Evolutionary conservation across 2,329 filamentous ascomycete species (phyloP), one percentile per base, ranked within the genome.

Genomic region (Colletotrichum musicola): DNA sequence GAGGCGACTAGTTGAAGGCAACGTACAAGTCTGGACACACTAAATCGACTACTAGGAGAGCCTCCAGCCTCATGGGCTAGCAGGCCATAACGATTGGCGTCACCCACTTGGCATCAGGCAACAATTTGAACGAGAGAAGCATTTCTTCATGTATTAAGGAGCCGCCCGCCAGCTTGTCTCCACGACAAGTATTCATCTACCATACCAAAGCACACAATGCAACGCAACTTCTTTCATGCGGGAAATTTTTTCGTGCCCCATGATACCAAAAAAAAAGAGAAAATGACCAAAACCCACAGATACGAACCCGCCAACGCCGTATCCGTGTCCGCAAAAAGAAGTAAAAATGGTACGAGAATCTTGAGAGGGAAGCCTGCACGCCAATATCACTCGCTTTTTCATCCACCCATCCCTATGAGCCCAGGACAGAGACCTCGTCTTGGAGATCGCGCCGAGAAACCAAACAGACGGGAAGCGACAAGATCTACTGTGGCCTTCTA

Each of bases 121-220:
- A 13, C 9, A 25, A 47, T 13, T 54, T 56, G 22, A 66, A 53
- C 51, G 20, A 59, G 16, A 65, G 30, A 57, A 55, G 66, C 57
- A 55, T 71, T 58, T 70, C 69, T 62, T 71, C 69, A 66, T 69
- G 57, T 71, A 70, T 71, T 70, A 71, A 64, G 47, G 64, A 70
- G 58, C 47, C 61, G 51, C 47, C 69, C 53, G 42, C 61, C 65
- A 53, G 50, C 60, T 64, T 69, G 68, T 65, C 47, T 40, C 22
- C 56, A 35, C 30, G 69, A 71, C 69, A 69, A 70, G 62, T 27
- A 14, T 49, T 62, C 56, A 55, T 69, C 68, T 55, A 64, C 57
- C 61, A 10, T 46, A 61, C 46, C 35, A 57, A 40, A 62, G 35
- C 35, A 51, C 22, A 25, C 35, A 55, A 70, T 54, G 69, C 50